Conservation (phyloP, 495 filamentous ascomycete species). For the Penicillium cinerascens region DNA sequence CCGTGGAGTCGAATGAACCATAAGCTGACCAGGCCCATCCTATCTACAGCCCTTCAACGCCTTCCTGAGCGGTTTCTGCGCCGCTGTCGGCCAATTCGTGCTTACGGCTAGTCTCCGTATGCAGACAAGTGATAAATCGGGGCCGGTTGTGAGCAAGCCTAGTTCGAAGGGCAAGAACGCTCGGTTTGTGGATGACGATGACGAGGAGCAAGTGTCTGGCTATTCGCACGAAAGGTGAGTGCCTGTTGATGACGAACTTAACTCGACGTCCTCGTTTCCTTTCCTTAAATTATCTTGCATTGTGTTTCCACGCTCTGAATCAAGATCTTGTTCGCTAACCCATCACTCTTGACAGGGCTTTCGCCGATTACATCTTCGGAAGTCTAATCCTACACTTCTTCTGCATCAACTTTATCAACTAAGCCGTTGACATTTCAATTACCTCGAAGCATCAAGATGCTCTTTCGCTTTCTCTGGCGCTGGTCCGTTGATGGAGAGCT, state of each 20-base stretch:
- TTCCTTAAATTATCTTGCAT: background rate
- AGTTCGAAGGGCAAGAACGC: conserved; percentile 36
- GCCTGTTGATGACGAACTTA: too few species aligned
- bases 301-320: background rate
- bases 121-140: conserved; percentile 61
- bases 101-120: conserved; percentile 87
- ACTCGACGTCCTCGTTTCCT: background rate
- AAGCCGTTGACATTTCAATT: conserved; percentile 15
- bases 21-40: background rate
- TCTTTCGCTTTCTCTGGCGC: conserved; percentile 7
- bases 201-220: conserved; percentile 29
- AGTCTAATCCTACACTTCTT: conserved; percentile 97
- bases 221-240: conserved; percentile 50
- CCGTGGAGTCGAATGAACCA: background rate
- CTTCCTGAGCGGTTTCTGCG: conserved; percentile 90
- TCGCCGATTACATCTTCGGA: conserved; percentile 94
- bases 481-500: conserved; percentile 5
- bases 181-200: conserved; percentile 23
- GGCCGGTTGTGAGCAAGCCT: conserved; percentile 15
- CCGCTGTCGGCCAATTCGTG: conserved; percentile 96
- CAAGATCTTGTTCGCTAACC: background rate
- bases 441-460: background rate
- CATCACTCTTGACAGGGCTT: conserved; percentile 58
- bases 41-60: conserved; percentile 86
- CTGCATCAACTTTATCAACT: conserved; percentile 99